Percentiles rank a stretch among this genome's conserved stretches.
phyloP scores from a whole-genome alignment of 805 yeast genomes.

The Saturnispora silvae region DNA sequence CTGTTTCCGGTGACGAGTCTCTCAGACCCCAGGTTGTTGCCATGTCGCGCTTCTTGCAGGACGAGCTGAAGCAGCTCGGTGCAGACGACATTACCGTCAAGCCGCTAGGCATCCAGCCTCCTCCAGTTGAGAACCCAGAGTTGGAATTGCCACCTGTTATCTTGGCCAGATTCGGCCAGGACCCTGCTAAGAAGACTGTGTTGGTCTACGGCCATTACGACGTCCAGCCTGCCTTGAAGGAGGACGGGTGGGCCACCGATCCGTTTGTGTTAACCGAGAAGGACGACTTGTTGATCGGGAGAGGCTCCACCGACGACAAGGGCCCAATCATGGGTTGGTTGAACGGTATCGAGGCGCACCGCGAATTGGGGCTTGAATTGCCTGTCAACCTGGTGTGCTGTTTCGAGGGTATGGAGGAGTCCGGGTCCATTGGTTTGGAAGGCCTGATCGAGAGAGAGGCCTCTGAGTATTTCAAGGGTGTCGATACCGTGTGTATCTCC shows the following conservation, averaged over 20 bases:
- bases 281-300: constrained; percentile 66
- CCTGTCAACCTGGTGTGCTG: constrained; percentile 91
- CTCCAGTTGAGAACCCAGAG: constrained; percentile 61
- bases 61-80: constrained; percentile 61
- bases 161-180: constrained; percentile 77
- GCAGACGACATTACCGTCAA: constrained; percentile 74
- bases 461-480: constrained; percentile 66
- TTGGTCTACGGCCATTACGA: constrained; percentile 95
- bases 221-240: constrained; percentile 88
- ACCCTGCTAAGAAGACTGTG: constrained; percentile 76
- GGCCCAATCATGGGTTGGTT: constrained; percentile 98
- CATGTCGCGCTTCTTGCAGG: constrained; percentile 75
- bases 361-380: constrained; percentile 68
- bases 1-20: constrained; percentile 85
- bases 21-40: constrained; percentile 82
- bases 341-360: constrained; percentile 85
- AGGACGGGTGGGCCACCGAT: constrained; percentile 93
- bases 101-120: constrained; percentile 83
- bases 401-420: constrained; percentile 99
- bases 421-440: constrained; percentile 90
- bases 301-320: constrained; percentile 96
- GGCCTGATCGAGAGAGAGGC: constrained; percentile 74
- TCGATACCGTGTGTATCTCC: constrained; percentile 89
- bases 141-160: constrained; percentile 88
- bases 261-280: constrained; percentile 73